These are phyloP conservation scores for Pichia phayaonensis DNA, from an alignment of 805 yeast genomes.

Conservation along the genomic window DNA sequence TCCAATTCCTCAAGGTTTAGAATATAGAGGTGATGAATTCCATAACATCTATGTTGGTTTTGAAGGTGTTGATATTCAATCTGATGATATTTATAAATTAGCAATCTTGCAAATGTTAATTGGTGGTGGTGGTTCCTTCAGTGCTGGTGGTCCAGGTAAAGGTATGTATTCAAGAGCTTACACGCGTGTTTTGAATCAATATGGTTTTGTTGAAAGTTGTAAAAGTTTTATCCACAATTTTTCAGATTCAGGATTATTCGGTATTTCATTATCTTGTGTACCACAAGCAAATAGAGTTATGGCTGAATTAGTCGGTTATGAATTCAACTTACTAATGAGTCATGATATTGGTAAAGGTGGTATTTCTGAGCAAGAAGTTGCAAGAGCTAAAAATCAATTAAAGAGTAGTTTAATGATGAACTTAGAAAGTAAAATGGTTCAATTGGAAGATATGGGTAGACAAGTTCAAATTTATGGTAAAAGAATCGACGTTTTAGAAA, in stretches of 20 bases:
- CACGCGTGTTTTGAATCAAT: slow-evolving; percentile 84
- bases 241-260: slow-evolving; percentile 86
- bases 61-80: slow-evolving; percentile 76
- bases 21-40: slow-evolving; percentile 63
- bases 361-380: slow-evolving; percentile 63
- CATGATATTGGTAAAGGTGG: slow-evolving; percentile 46
- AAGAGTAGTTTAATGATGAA: slow-evolving; percentile 86
- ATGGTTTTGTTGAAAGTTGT: slow-evolving; percentile 86
- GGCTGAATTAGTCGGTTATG: slow-evolving; percentile 70
- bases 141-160: slow-evolving; percentile 99
- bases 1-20: slow-evolving; percentile 48
- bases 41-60: slow-evolving; percentile 82
- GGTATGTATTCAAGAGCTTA: slow-evolving; percentile 96
- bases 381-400: slow-evolving; percentile 87
- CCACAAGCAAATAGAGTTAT: slow-evolving; percentile 82
- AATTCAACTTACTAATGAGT: slow-evolving; percentile 41
- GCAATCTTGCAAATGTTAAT: slow-evolving; percentile 84
- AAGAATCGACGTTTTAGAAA: slow-evolving; percentile 67
- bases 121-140: slow-evolving; percentile 96
- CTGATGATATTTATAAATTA: slow-evolving; percentile 82
- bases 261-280: slow-evolving; percentile 74
- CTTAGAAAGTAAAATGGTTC: slow-evolving; percentile 87
- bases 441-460: slow-evolving; percentile 90
- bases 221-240: slow-evolving; percentile 84
- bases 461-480: slow-evolving; percentile 82